Conservation (phyloP, 1,284 basidiomycete genomes). For the Pseudozyma pruni region DNA sequence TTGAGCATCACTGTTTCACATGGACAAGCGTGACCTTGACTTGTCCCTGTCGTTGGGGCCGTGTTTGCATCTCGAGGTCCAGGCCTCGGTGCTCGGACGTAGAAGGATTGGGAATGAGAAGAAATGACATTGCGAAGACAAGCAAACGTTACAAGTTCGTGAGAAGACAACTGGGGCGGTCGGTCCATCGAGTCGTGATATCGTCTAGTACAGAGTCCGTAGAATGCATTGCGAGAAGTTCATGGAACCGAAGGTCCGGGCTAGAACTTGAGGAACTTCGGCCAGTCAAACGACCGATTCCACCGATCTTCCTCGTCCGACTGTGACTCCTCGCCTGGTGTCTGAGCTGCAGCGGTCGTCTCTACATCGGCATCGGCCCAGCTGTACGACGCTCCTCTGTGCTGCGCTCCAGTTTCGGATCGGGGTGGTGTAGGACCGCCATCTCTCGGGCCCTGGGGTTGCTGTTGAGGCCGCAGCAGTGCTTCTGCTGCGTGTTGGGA, state of each 20-base stretch:
- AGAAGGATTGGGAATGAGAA: too few species aligned
- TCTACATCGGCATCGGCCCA: slow-evolving; percentile 23
- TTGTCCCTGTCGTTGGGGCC: too few species aligned
- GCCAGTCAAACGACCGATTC: slow-evolving; percentile 32
- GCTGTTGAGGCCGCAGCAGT: slow-evolving; percentile 8
- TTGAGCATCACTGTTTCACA: too few species aligned
- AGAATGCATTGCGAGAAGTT: too few species aligned
- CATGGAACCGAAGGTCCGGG: too few species aligned
- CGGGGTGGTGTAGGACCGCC: slow-evolving; percentile 8
- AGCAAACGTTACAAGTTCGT: not conserved
- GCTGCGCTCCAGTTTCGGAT: too few species aligned
- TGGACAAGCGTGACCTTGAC: too few species aligned
- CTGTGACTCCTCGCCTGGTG: not conserved
- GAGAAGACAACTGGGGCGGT: not conserved
- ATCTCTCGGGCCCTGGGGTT: not conserved
- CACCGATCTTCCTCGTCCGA: slow-evolving; percentile 6
- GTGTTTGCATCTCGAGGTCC: too few species aligned
- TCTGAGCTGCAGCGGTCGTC: not conserved
- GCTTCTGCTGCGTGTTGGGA: slow-evolving; percentile 33
- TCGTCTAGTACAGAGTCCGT: too few species aligned
- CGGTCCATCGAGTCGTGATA: too few species aligned
- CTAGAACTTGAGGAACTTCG: slow-evolving; percentile 44
- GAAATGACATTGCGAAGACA: not conserved
- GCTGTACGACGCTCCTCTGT: slow-evolving; percentile 18
- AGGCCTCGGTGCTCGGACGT: too few species aligned